A percentile compares a stretch with the other conserved stretches of the same genome.
These are phyloP conservation scores for Metarhizium album DNA, from an alignment of 2,329 filamentous ascomycete genomes.

Conservation along the genomic window DNA sequence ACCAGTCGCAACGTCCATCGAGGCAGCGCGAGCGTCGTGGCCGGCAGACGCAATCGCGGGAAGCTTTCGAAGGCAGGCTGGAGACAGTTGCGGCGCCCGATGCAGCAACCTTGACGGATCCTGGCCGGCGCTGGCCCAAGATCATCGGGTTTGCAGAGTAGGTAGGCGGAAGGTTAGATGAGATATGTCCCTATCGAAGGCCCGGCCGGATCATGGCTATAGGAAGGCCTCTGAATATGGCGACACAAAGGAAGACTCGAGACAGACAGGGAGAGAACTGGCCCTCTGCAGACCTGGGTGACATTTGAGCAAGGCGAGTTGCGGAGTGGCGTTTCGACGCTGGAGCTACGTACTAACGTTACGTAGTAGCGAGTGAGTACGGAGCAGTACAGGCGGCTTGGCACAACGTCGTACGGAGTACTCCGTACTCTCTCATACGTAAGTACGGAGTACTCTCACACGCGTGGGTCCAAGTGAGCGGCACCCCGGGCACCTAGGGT, in stretches of 20 bases:
- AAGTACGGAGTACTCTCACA: too few species aligned
- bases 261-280: neutral
- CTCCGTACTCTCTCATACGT: too few species aligned
- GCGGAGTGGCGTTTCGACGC: neutral
- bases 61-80: neutral
- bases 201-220: neutral
- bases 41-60: constrained; percentile 4
- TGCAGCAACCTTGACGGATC: neutral
- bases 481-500: too few species aligned
- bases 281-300: neutral
- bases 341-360: too few species aligned
- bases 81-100: neutral
- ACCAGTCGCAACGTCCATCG: constrained; percentile 1
- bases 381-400: too few species aligned
- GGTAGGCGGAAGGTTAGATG: neutral
- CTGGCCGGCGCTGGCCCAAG: neutral
- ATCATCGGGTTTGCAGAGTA: constrained; percentile 1
- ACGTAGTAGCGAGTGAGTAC: too few species aligned
- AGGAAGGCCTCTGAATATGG: constrained; percentile 1
- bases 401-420: too few species aligned
- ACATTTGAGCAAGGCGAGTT: neutral
- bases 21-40: constrained; percentile 1
- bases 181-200: neutral
- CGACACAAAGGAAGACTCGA: neutral
- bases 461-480: too few species aligned